Evolutionary conservation across 2,329 filamentous ascomycete species (phyloP), one percentile per base, ranked within the genome.

Genomic region (Pestalotiopsis sp.): DNA sequence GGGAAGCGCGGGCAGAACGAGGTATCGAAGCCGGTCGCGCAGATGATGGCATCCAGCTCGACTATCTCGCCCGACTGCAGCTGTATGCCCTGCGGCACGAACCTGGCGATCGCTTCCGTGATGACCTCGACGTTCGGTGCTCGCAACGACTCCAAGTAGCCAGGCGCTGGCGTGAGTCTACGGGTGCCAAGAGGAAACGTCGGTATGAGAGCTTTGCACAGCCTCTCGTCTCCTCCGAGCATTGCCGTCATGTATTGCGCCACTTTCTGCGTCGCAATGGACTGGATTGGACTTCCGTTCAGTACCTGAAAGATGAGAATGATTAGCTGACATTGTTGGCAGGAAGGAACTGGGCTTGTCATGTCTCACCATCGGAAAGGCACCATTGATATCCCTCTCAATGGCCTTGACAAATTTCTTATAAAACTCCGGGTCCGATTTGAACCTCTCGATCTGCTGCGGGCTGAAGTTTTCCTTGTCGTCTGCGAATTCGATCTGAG

Each of bases 11-110:
- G 86, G 7, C 80, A 75, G 74, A 87, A 88, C 1, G 84, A 86
- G 4, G 83, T 83, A 71, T 88, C 83, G 72, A 88, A 89, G 1
- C 87, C 86, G 0, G 86, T 88, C n/a, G 87, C 87, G 69, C 86
- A 88, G 62, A 90, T 80, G 25, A 90, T 83, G 13, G 82, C 82
- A 72, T 90, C 88, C 14, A 87, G 82, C 41, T 85, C 80, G 65
- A 86, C 75, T n/a, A 84, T 76, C 45, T 82, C 74, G n/a, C 85
- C 86, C 3, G 82, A 82, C 1, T 78, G 79, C 39, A 88, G 78
- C 74, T 84, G 77, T 63, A 88, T 76, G 14, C 87, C 83, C n/a
- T 82, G 80, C 12, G 81, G 76, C 1, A 86, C 82, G 57, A 89
- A 80, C 6, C 76, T 73, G 39, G 79, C 78, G 52, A 89, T 86